Evolutionary conservation across 495 filamentous ascomycete genomes (phyloP), one percentile per base, ranked within the genome.

Genomic region (Letharia lupina): DNA sequence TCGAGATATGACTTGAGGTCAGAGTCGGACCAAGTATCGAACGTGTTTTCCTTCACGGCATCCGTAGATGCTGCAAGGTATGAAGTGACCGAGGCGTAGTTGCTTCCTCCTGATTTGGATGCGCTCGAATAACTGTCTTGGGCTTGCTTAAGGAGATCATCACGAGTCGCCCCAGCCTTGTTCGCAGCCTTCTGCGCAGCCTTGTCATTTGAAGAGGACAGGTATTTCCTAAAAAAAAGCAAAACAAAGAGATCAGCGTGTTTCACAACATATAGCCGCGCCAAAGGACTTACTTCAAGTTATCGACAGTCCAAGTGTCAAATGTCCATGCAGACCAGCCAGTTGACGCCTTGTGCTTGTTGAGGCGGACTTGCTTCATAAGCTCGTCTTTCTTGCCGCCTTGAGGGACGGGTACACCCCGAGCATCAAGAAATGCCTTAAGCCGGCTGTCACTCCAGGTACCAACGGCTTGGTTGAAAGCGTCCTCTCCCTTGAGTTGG

Each of bases 1-100:
- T 93, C 90, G 16, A 93, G 81, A 68, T 91, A 93, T 18, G 82
- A 77, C 79, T 93, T 93, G 62, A 96, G 79, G 28, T 96, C 91
- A 20, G 84, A 87, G 40, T 86, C 86, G 62, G 89, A 89, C 91
- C 91, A 96, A 3, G 84, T 87, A 59, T 94, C 87, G 68, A 94
- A 94, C 6, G 85, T 82, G 23, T 74, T 75, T 23, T 87, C 83
- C 79, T 92, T 93, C 57, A 82, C 88, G 8, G 80, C 70, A 64
- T 84, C 84, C 13, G 91, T 93, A 13, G 86, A 87, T 42, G 84
- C 76, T 4, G 88, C 79, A 12, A 93, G 78, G 66, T 88, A 88
- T 35, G 86, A 88, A 28, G 90, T 93, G 23, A 87, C 85, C 10
- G 89, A 89, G 28, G 89, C 89, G 65, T 87, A 91, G 31, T 83